A percentile compares a stretch with the other conserved stretches of the same genome.
phyloP scores from a whole-genome alignment of 2,329 filamentous ascomycete species.

The Drechmeria coniospora region DNA sequence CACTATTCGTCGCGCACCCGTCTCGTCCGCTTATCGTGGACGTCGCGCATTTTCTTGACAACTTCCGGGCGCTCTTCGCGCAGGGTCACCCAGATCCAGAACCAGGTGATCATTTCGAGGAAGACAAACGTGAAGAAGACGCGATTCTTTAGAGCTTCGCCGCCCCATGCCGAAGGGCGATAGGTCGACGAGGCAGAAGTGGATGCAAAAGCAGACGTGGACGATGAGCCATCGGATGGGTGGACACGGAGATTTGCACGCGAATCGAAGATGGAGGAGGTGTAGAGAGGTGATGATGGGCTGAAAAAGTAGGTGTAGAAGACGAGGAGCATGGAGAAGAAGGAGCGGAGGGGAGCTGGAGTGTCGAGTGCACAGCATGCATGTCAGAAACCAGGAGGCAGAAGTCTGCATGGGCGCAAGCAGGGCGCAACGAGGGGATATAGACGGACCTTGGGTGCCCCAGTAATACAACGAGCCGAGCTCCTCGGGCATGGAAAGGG shows the following conservation, averaged over 20 bases:
- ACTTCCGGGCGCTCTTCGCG: conserved; percentile 44
- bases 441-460: conserved; percentile 44
- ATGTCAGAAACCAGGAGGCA: background rate
- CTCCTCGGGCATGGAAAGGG: conserved; percentile 54
- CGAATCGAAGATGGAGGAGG: conserved; percentile 7
- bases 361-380: background rate
- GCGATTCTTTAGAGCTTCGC: conserved; percentile 65
- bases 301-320: conserved; percentile 51
- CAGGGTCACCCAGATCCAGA: conserved; percentile 65
- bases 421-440: too few relatives aligned
- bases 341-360: conserved; percentile 46
- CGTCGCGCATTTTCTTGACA: conserved; percentile 18
- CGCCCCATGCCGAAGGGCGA: conserved; percentile 28
- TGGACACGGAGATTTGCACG: background rate
- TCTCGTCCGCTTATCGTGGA: conserved; percentile 10
- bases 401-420: too few relatives aligned
- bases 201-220: conserved; percentile 1
- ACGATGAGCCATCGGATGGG: background rate
- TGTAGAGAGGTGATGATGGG: conserved; percentile 32
- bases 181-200: conserved; percentile 20
- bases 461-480: conserved; percentile 47
- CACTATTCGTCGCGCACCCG: conserved; percentile 3
- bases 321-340: conserved; percentile 44
- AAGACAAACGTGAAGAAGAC: conserved; percentile 76
- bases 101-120: conserved; percentile 71